phyloP scores from a whole-genome alignment of 352 stramenopile genomes.

The Phytophthora pluvialis region DNA sequence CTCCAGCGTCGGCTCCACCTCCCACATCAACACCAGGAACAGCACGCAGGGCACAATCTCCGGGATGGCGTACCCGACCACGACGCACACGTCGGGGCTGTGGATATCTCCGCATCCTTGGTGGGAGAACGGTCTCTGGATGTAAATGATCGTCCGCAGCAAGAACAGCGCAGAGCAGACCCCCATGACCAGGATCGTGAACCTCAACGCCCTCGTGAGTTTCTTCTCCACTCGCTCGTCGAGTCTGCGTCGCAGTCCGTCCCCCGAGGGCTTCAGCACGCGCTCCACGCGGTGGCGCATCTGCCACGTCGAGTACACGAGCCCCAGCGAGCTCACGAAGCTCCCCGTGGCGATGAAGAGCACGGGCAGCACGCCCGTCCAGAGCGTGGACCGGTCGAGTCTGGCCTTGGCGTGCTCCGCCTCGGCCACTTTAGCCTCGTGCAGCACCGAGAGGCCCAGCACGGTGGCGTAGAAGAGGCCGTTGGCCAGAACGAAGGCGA shows the following conservation, averaged over 20 bases:
- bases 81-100: slow-evolving; percentile 66
- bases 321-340: slow-evolving; percentile 66
- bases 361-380: slow-evolving; percentile 66
- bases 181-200: slow-evolving; percentile 78
- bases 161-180: slow-evolving; percentile 72
- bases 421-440: slow-evolving; percentile 39
- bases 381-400: slow-evolving; percentile 37
- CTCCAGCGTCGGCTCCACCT: slow-evolving; percentile 78
- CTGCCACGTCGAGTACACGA: slow-evolving; percentile 83
- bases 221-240: slow-evolving; percentile 71
- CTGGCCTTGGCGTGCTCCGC: slow-evolving; percentile 15
- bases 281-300: slow-evolving; percentile 73
- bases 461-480: slow-evolving; percentile 77
- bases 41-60: slow-evolving; percentile 76
- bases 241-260: slow-evolving; percentile 50
- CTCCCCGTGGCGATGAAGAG: slow-evolving; percentile 74
- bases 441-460: slow-evolving; percentile 61
- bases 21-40: slow-evolving; percentile 89
- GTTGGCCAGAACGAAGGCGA: slow-evolving; percentile 74
- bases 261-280: slow-evolving; percentile 58
- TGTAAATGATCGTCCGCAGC: slow-evolving; percentile 80
- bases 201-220: slow-evolving; percentile 75
- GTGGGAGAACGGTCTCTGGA: slow-evolving; percentile 80
- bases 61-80: slow-evolving; percentile 74
- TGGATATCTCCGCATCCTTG: slow-evolving; percentile 70